phyloP scores from a whole-genome alignment of 1,284 basidiomycete species.

The Apiotrichum montevideense region DNA sequence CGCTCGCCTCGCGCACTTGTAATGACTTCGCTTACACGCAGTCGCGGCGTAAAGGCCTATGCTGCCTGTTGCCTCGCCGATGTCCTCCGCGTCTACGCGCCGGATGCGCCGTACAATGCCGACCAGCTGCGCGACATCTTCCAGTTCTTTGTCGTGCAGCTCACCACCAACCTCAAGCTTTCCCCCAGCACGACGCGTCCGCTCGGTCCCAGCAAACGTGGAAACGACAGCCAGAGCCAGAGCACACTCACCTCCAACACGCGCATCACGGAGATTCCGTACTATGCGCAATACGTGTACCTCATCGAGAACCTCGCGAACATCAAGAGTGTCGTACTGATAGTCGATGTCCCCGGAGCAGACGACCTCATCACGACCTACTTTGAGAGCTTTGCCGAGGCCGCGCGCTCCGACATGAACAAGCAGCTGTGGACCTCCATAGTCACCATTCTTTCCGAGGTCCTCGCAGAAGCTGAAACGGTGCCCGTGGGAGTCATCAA shows the following conservation, averaged over 20 bases:
- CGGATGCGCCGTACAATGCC: conserved; percentile 90
- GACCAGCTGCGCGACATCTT: conserved; percentile 83
- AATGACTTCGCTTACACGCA: conserved; percentile 13
- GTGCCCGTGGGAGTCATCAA: conserved; percentile 75
- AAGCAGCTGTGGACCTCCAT: conserved; percentile 86
- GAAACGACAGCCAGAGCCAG: conserved; percentile 15
- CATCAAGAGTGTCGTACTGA: conserved; percentile 88
- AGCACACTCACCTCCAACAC: conserved; percentile 48
- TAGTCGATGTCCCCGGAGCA: conserved; percentile 79
- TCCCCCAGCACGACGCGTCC: conserved; percentile 42
- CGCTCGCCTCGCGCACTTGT: too few species aligned
- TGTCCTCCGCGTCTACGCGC: conserved; percentile 86
- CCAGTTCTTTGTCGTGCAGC: conserved; percentile 84
- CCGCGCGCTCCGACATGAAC: conserved; percentile 70
- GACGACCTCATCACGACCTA: conserved; percentile 80
- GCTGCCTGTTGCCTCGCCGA: conserved; percentile 93
- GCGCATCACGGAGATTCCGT: conserved; percentile 49
- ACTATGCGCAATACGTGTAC: conserved; percentile 86
- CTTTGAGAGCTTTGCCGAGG: conserved; percentile 74
- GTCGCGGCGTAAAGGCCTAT: conserved; percentile 78
- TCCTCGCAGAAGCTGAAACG: conserved; percentile 77
- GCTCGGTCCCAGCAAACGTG: conserved; percentile 22
- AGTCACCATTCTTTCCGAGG: conserved; percentile 77
- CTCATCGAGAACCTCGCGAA: conserved; percentile 85
- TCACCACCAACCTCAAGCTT: conserved; percentile 66